Percentiles rank a stretch among this genome's conserved stretches.
phyloP scores from a whole-genome alignment of 495 filamentous ascomycete genomes.

The Amniculicola lignicola region DNA sequence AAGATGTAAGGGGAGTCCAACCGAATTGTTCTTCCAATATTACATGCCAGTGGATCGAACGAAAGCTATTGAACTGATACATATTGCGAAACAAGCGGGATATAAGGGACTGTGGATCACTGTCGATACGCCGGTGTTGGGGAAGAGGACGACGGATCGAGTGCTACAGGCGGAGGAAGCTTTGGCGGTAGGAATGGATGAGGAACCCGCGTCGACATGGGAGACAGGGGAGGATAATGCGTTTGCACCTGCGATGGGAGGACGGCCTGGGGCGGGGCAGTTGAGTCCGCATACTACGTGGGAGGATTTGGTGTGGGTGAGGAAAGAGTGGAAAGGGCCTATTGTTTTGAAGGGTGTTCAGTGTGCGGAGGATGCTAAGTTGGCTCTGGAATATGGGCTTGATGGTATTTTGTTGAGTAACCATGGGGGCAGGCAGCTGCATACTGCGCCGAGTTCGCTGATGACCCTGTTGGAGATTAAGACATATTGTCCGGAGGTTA shows the following conservation, averaged over 20 bases:
- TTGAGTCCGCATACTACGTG: slow-evolving; percentile 22
- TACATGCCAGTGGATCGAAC: slow-evolving; percentile 28
- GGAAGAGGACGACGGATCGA: slow-evolving; percentile 42
- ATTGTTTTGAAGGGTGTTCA: slow-evolving; percentile 27
- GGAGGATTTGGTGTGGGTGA: slow-evolving; percentile 27
- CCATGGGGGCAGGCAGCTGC: slow-evolving; percentile 25
- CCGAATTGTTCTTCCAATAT: slow-evolving; percentile 26
- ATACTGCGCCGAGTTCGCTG: slow-evolving; percentile 21
- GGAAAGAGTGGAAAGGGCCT: slow-evolving; percentile 27
- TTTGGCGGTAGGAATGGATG: slow-evolving; percentile 22
- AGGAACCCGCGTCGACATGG: slow-evolving; percentile 16
- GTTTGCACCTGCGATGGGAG: slow-evolving; percentile 18
- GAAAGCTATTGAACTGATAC: slow-evolving; percentile 20
- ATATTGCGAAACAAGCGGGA: slow-evolving; percentile 16
- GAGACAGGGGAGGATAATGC: slow-evolving; percentile 19
- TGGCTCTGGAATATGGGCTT: slow-evolving; percentile 19
- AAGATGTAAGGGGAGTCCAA: slow-evolving; percentile 8
- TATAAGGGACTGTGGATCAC: slow-evolving; percentile 42
- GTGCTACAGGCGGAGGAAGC: slow-evolving; percentile 33
- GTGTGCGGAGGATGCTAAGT: slow-evolving; percentile 26
- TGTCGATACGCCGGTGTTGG: slow-evolving; percentile 40
- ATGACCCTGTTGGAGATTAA: slow-evolving; percentile 27
- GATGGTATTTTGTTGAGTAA: slow-evolving; percentile 26
- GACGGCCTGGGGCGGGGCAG: slow-evolving; percentile 4
- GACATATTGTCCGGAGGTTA: slow-evolving; percentile 25